phyloP scores from a whole-genome alignment of 2,329 filamentous ascomycete genomes.

The Aureobasidium musti region DNA sequence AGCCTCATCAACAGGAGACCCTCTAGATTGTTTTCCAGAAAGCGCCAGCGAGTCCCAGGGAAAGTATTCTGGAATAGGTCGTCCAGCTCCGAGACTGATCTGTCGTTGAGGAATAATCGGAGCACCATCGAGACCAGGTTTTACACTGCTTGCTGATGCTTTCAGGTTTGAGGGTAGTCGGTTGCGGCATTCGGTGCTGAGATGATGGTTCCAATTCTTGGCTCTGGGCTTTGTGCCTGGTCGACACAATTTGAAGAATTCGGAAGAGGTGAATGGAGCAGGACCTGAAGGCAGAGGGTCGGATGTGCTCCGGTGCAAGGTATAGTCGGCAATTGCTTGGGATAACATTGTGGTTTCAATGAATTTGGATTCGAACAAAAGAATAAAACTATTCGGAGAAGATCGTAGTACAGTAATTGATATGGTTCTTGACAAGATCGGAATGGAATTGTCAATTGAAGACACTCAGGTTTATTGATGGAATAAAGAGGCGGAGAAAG shows the following conservation, averaged over 20 bases:
- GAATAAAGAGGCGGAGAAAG: background rate
- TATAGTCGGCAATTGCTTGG: slow-evolving; percentile 15
- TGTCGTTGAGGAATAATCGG: slow-evolving; percentile 8
- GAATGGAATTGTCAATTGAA: background rate
- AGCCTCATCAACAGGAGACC: background rate
- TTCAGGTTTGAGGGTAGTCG: slow-evolving; percentile 19
- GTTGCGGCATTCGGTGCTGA: slow-evolving; percentile 23
- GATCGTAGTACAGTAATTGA: slow-evolving; percentile 6
- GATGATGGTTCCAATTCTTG: slow-evolving; percentile 16
- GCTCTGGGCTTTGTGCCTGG: slow-evolving; percentile 3
- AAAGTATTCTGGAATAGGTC: slow-evolving; percentile 30
- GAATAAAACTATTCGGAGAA: background rate
- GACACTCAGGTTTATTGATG: background rate
- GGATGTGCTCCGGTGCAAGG: background rate
- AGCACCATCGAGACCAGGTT: background rate
- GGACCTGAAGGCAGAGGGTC: slow-evolving; percentile 14
- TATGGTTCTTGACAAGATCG: background rate
- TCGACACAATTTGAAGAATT: slow-evolving; percentile 17
- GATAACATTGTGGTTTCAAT: background rate
- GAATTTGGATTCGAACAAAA: background rate
- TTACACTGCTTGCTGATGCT: slow-evolving; percentile 16
- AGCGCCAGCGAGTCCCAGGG: slow-evolving; percentile 30
- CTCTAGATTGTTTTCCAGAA: background rate
- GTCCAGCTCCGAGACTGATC: slow-evolving; percentile 28
- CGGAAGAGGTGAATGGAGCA: slow-evolving; percentile 15